These are phyloP conservation scores for Lojkania enalia DNA, from an alignment of 2,329 filamentous ascomycete species.

Conservation along the genomic window DNA sequence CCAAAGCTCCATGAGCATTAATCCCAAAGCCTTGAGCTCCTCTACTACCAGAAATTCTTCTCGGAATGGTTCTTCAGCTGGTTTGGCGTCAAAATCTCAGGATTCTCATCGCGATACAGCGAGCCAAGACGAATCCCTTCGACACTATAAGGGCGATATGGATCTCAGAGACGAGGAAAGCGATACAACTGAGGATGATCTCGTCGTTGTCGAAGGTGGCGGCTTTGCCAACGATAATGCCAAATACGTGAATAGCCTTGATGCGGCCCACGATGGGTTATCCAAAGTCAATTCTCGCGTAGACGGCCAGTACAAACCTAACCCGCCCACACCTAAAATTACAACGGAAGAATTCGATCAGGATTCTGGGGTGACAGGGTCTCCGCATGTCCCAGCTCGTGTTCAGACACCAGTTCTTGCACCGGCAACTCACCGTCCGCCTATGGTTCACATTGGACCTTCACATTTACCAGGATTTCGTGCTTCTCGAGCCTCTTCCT, in stretches of 20 bases:
- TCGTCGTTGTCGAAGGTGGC: constrained; percentile 30
- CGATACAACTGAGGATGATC: constrained; percentile 38
- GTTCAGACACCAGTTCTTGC: constrained; percentile 30
- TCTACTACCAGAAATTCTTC: constrained; percentile 19
- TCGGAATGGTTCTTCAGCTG: constrained; percentile 21
- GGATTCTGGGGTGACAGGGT: constrained; percentile 25
- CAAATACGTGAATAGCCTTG: constrained; percentile 25
- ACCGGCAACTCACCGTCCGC: constrained; percentile 42
- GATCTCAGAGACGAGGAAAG: constrained; percentile 33
- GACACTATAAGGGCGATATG: constrained; percentile 27
- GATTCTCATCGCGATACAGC: constrained; percentile 26
- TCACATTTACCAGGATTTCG: constrained; percentile 54
- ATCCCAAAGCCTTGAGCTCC: constrained; percentile 25
- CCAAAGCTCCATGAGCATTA: constrained; percentile 31
- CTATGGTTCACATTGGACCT: constrained; percentile 48
- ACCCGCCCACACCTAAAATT: constrained; percentile 22
- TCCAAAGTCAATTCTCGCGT: constrained; percentile 26
- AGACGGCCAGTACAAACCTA: constrained; percentile 29
- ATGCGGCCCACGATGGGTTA: constrained; percentile 27
- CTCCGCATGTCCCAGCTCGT: constrained; percentile 23
- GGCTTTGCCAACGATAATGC: constrained; percentile 25
- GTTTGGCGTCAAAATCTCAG: constrained; percentile 8
- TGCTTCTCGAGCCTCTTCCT: constrained; percentile 52
- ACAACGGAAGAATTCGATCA: constrained; percentile 28
- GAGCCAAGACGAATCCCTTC: constrained; percentile 21